These are phyloP conservation scores for Phyllosticta citrichinensis DNA, from an alignment of 2,329 filamentous ascomycete species.

Conservation along the genomic window DNA sequence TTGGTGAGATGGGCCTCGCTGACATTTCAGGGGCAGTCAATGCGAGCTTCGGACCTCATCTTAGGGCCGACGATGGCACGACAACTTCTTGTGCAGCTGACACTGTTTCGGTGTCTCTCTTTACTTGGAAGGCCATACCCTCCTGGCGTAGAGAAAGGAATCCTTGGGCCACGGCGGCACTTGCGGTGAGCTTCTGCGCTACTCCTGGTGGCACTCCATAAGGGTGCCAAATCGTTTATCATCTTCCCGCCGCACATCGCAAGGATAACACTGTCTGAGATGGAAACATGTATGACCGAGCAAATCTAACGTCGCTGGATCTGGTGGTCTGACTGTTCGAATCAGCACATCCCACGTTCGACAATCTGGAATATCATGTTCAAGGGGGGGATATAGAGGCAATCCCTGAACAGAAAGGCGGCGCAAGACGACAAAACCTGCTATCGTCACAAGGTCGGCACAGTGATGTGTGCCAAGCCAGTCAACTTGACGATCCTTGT, in stretches of 20 bases:
- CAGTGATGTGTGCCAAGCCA: not conserved
- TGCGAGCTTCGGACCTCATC: not conserved
- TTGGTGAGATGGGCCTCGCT: not conserved
- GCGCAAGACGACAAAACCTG: not conserved
- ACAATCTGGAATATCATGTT: not conserved
- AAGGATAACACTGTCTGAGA: not conserved
- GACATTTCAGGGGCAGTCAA: not conserved
- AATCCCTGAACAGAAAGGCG: not conserved
- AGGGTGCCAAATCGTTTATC: not conserved
- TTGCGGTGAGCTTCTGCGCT: not conserved
- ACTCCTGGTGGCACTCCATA: not conserved
- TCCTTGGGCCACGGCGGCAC: not conserved
- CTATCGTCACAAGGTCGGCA: not conserved
- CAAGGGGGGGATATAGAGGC: not conserved
- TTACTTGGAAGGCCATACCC: too few relatives aligned
- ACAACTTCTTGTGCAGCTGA: not conserved
- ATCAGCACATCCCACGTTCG: not conserved
- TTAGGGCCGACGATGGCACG: not conserved
- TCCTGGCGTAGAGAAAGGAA: not conserved
- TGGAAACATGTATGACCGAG: not conserved
- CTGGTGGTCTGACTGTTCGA: not conserved
- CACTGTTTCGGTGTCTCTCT: not conserved
- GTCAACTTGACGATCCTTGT: not conserved
- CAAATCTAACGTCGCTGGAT: not conserved
- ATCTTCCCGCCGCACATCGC: not conserved